Percentiles rank a stretch among this genome's conserved stretches.
Conservation (phyloP, 306 rosid species). For the Purshia tridentata region DNA sequence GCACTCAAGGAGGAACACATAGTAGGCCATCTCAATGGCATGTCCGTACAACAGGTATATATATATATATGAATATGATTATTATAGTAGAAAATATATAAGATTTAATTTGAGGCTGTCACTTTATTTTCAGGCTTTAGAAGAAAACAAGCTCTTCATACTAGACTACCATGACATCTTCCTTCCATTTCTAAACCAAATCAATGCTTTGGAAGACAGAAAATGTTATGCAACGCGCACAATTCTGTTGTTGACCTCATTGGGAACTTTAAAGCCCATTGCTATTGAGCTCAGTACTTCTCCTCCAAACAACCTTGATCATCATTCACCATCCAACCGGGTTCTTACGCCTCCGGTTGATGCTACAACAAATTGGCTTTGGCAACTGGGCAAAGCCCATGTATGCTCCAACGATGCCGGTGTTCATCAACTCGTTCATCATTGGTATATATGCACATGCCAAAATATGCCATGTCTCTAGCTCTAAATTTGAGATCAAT, state of each 20-base stretch:
- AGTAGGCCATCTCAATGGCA: slow-evolving; percentile 36
- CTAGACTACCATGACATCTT: slow-evolving; percentile 77
- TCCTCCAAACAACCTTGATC: slow-evolving; percentile 54
- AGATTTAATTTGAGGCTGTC: too few relatives aligned
- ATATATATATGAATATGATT: too few relatives aligned
- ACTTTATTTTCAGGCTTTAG: slow-evolving; percentile 66
- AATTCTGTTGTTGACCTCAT: slow-evolving; percentile 52
- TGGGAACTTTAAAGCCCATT: slow-evolving; percentile 68
- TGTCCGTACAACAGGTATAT: slow-evolving; percentile 45
- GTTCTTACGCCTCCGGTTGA: slow-evolving; percentile 68
- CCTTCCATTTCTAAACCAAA: slow-evolving; percentile 73
- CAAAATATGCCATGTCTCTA: too few relatives aligned
- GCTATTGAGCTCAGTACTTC: slow-evolving; percentile 93
- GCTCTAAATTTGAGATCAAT: too few relatives aligned
- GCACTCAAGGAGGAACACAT: slow-evolving; percentile 54
- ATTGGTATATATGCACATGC: too few relatives aligned
- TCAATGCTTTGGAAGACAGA: slow-evolving; percentile 70
- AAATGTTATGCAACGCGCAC: slow-evolving; percentile 84
- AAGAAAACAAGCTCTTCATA: slow-evolving; percentile 64
- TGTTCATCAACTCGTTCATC: slow-evolving; percentile 85
- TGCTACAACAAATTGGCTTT: slow-evolving; percentile 71
- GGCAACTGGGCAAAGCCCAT: slow-evolving; percentile 92
- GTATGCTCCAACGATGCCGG: slow-evolving; percentile 83
- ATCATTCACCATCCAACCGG: slow-evolving; percentile 47
- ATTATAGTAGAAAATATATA: too few relatives aligned